These are phyloP conservation scores for Flaveria ramosissima DNA, from an alignment of 129 eudicot genomes.

Conservation along the genomic window DNA sequence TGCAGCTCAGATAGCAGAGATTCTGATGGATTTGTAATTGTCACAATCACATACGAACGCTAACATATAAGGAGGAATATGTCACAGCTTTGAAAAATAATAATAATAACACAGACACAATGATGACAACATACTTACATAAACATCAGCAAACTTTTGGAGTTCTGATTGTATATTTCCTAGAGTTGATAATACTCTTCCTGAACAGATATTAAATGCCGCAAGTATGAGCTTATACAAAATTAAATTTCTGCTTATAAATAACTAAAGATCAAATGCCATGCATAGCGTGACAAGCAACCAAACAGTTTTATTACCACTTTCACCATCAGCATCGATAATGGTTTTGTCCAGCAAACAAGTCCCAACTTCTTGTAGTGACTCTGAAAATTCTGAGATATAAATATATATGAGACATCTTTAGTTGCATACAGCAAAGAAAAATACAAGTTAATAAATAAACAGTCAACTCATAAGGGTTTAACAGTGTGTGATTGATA, in stretches of 20 bases:
- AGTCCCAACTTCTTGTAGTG: slow-evolving; percentile 80
- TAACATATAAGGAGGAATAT: slow-evolving; percentile 41
- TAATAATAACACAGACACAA: slow-evolving; percentile 23
- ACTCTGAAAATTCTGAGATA: slow-evolving; percentile 83
- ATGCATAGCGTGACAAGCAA: slow-evolving; percentile 14
- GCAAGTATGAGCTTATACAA: background rate
- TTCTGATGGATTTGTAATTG: slow-evolving; percentile 91
- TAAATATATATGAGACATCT: slow-evolving; percentile 23
- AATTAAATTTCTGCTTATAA: background rate
- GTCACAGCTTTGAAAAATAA: slow-evolving; percentile 23
- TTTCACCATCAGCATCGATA: slow-evolving; percentile 62
- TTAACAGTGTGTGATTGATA: background rate
- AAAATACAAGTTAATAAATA: slow-evolving; percentile 5
- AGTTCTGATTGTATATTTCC: slow-evolving; percentile 82
- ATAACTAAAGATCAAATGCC: slow-evolving; percentile 5
- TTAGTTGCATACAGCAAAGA: slow-evolving; percentile 17
- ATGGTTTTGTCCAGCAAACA: slow-evolving; percentile 72
- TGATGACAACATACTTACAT: slow-evolving; percentile 58
- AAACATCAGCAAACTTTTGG: slow-evolving; percentile 70
- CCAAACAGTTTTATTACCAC: slow-evolving; percentile 52
- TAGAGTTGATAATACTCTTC: slow-evolving; percentile 60
- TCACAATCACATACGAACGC: slow-evolving; percentile 75
- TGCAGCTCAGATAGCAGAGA: slow-evolving; percentile 84
- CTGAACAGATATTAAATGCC: slow-evolving; percentile 47
- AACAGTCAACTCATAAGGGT: background rate